Evolutionary conservation across 768 basidiomycete genomes (phyloP).

Genomic region (Psilocybe cyanescens): DNA sequence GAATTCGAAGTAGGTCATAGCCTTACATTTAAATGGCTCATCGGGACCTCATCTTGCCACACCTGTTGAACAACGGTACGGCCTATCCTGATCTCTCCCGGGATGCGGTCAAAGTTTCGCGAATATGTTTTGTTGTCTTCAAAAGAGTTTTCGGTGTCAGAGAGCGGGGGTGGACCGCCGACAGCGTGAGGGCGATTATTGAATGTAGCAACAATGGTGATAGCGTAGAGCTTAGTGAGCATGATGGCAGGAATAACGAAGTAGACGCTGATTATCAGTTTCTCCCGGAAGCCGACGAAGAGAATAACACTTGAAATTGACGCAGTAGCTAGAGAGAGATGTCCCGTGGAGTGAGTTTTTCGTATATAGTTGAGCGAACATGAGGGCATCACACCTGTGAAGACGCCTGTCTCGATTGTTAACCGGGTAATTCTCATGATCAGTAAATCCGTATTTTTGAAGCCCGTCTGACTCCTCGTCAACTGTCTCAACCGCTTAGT

Average conservation of each 20-base stretch:
- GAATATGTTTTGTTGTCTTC: constrained; percentile 21
- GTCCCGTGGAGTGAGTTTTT: not conserved
- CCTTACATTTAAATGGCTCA: constrained; percentile 16
- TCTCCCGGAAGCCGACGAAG: constrained; percentile 29
- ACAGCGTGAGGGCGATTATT: constrained; percentile 32
- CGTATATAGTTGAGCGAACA: not conserved
- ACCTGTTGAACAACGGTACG: constrained; percentile 29
- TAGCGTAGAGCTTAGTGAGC: constrained; percentile 37
- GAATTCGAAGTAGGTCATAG: not conserved
- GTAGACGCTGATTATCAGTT: constrained; percentile 29
- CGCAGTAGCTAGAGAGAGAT: constrained; percentile 26
- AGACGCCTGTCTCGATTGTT: constrained; percentile 37
- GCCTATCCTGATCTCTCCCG: constrained; percentile 26
- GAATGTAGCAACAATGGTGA: constrained; percentile 35
- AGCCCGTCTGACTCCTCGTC: constrained; percentile 27
- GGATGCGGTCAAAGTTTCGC: constrained; percentile 14
- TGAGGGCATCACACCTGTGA: constrained; percentile 27
- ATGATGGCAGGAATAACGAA: constrained; percentile 36
- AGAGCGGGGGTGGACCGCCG: constrained; percentile 25
- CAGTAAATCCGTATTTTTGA: constrained; percentile 26
- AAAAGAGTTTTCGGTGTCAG: constrained; percentile 23
- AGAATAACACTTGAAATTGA: constrained; percentile 32
- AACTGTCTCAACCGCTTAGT: constrained; percentile 13
- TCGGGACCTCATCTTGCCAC: constrained; percentile 26
- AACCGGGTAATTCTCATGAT: constrained; percentile 34